Base-by-base conservation (phyloP, 1,284 basidiomycete genomes). In the Irpex rosettiformis region DNA sequence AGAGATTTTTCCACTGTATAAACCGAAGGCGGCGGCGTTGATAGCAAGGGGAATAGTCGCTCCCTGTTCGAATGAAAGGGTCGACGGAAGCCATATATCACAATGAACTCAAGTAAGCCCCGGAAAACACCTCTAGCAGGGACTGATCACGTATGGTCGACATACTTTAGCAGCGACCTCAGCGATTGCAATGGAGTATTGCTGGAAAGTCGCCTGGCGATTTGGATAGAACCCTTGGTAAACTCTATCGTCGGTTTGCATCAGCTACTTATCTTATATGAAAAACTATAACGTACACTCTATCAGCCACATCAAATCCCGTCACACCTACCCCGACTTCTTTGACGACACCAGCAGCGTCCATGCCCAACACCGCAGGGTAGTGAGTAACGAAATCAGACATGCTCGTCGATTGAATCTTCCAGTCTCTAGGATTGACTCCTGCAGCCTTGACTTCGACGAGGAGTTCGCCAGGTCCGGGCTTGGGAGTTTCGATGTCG, bases 291-390 rank as follows among this genome's bases (percentile, higher is more conserved):
- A 10, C 75, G 62, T 70, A 83, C 81, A 86, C 80, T 65, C 76
- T 75, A 66, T 87, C 83, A 3, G 85, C 85, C 45, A 79, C 75
- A 54, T 73, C 68, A 66, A 85, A 76, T 47, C 71, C 66, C 1
- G 72, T 72, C 16, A 85, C 82, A 0, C 76, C 79, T 55, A 75
- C 73, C 4, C 84, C 84, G 43, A 86, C 68, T 51, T 75, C 72
- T 29, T 77, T 76, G n/a, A 87, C 78, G 3, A 77, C 72, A 6
- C 86, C 86, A 45, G 79, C 77, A 55, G 78, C 77, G 65, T 88
- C 86, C 16, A 71, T 76, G 8, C 86, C 86, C 5, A 82, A 68
- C 2, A 81, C 70, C 8, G 76, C 73, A 13, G 81, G 75, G 56
- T 71, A 77, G 13, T 40, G 13, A 29, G 67, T 66, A 30, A 69